These are phyloP conservation scores for Diaporthe batatas DNA, from an alignment of 2,329 filamentous ascomycete genomes.

Conservation along the genomic window DNA sequence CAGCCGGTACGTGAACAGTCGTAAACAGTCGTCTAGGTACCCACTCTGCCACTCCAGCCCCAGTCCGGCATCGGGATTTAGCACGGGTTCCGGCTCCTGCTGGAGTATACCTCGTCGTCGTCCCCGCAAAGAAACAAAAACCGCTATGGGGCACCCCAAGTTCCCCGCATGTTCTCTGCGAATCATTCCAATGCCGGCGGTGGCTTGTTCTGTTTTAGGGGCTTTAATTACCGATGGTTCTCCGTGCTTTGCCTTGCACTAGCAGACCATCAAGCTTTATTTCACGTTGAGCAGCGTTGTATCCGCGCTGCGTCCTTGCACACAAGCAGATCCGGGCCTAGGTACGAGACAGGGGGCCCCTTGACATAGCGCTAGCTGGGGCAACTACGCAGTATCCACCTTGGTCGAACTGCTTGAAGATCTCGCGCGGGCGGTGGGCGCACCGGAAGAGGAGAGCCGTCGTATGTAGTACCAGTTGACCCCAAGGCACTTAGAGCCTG, in stretches of 20 bases:
- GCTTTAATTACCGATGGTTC: conserved; percentile 20
- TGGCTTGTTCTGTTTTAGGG: conserved; percentile 24
- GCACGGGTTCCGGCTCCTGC: neutral
- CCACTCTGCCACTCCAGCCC: neutral
- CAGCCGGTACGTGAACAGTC: neutral
- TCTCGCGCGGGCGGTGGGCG: conserved; percentile 10
- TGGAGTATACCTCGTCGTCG: neutral
- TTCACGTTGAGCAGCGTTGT: neutral
- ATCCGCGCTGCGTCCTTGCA: neutral
- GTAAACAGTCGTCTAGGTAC: too few relatives aligned
- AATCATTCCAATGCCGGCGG: conserved; percentile 29
- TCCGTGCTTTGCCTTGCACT: conserved; percentile 10
- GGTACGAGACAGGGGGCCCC: conserved; percentile 9
- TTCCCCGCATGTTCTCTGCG: conserved; percentile 30
- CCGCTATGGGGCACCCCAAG: neutral
- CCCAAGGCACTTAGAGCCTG: too few relatives aligned
- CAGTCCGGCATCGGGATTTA: conserved; percentile 23
- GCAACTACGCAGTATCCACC: conserved; percentile 13
- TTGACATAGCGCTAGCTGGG: conserved; percentile 1
- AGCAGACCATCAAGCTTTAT: conserved; percentile 17
- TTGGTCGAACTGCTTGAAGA: conserved; percentile 10
- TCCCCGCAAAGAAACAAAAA: conserved; percentile 7
- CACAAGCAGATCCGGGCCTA: neutral
- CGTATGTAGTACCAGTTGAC: neutral
- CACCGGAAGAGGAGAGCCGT: neutral